A percentile compares a stretch with the other conserved stretches of the same genome.
Conservation (phyloP, 305 asterid species). For the Rubia peregrina region DNA sequence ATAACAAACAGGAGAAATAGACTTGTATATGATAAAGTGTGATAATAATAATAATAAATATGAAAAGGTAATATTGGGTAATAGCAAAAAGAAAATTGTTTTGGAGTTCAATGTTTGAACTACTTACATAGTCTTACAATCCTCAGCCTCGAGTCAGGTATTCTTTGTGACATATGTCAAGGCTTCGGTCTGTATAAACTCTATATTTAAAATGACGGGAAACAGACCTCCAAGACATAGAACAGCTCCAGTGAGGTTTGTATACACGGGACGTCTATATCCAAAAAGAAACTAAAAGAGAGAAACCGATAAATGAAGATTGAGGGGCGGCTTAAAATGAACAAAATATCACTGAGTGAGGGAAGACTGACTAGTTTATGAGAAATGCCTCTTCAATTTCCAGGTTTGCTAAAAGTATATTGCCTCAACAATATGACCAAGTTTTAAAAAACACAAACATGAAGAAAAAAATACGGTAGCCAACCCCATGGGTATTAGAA, state of each 20-base stretch:
- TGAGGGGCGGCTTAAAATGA: background rate
- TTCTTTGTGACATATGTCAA: conserved; percentile 9
- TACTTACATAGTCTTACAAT: conserved; percentile 9
- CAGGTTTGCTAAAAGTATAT: background rate
- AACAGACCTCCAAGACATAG: conserved; percentile 12
- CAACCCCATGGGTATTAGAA: background rate
- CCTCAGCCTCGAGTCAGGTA: conserved; percentile 17
- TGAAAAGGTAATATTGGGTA: background rate
- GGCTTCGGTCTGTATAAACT: conserved; percentile 9
- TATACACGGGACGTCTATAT: background rate
- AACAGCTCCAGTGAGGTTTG: background rate
- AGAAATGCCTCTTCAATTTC: background rate
- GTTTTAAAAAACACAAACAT: background rate
- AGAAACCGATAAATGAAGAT: background rate
- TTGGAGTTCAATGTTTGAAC: background rate
- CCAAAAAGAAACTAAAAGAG: background rate
- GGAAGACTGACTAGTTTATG: background rate
- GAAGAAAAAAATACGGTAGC: background rate
- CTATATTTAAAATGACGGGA: conserved; percentile 11
- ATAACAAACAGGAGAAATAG: background rate
- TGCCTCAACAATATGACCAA: background rate
- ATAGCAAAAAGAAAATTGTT: background rate
- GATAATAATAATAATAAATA: background rate
- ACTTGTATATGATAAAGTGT: background rate
- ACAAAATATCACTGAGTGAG: background rate